Base-by-base conservation (phyloP, 352 stramenopile genomes). In the Globisporangium parvum region DNA sequence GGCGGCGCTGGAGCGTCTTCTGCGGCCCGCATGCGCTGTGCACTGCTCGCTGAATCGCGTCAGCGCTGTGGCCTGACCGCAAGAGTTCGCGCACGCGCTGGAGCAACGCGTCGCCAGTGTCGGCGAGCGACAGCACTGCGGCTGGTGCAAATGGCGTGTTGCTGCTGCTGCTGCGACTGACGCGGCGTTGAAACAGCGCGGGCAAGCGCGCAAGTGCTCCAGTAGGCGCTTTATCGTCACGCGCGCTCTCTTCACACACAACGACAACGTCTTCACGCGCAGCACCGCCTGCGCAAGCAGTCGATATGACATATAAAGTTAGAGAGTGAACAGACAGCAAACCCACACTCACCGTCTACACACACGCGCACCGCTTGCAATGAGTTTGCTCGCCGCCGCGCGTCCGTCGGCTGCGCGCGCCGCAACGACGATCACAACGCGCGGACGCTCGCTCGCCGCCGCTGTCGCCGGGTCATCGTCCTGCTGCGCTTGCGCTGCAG, bases 71-170 rank as follows among this genome's bases (percentile, higher is more conserved):
- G 1, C 69, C 75, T 20, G 57, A 55, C 1, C 76, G 74, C 40
- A 87, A n/a, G 24, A 75, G 57, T 47, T 71, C 50, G 45, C 80
- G 80, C 21, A 89, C 68, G 2, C 53, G 55, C 56, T 87, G 75
- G 6, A 91, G 58, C 10, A 81, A 67, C 15, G 62, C 47, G 53
- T 91, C 80, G 21, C 61, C 74, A 12, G 78, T 58, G 51, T 88
- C 78, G 2, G 67, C 64, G 12, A 87, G 41, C 21, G 80, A 91
- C 8, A 88, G 55, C 35, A 59, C 40, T 21, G 26, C 46, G 28
- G 39, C 14, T 1, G 41, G 8, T 37, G 31, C 31, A 11, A 37
- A 3, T 10, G 46, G 17, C 23, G 24, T 1, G 0, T 2, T 31
- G 40, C 23, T 51, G 26, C 9, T 28, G 26, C 26, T 2, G 5